phyloP scores from a whole-genome alignment of 257 asterid species.

The Cinchona pubescens region DNA sequence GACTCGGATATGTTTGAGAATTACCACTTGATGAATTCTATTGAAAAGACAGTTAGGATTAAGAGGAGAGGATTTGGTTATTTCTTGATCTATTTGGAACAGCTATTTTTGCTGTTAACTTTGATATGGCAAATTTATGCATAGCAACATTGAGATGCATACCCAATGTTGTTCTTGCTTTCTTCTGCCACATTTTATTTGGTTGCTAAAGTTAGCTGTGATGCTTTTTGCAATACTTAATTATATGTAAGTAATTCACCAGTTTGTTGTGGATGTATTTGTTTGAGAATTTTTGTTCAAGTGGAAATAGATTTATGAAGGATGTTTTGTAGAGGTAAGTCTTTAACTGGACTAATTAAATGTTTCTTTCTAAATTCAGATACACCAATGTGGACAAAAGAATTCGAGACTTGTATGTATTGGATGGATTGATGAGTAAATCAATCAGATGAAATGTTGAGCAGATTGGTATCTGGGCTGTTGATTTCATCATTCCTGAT shows the following conservation, averaged over 20 bases:
- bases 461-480: conserved; percentile 42
- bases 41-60: neutral
- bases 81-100: conserved; percentile 22
- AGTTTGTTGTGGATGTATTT: conserved; percentile 8
- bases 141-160: conserved; percentile 4
- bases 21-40: neutral
- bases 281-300: conserved; percentile 9
- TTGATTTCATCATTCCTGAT: conserved; percentile 39
- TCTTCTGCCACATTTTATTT: neutral
- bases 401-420: conserved; percentile 7
- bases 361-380: conserved; percentile 19
- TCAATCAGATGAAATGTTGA: conserved; percentile 57
- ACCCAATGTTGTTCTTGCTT: neutral
- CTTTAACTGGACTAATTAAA: conserved; percentile 18
- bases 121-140: conserved; percentile 8
- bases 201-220: neutral
- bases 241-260: neutral
- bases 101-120: conserved; percentile 22
- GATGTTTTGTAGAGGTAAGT: conserved; percentile 17
- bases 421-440: conserved; percentile 35
- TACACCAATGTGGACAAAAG: conserved; percentile 16
- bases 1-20: neutral
- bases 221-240: neutral
- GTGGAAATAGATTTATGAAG: conserved; percentile 22
- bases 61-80: neutral